A percentile compares a stretch with the other conserved stretches of the same genome.
Conservation (phyloP, 345 rosid genomes). For the Psidium friedrichsthalianum region DNA sequence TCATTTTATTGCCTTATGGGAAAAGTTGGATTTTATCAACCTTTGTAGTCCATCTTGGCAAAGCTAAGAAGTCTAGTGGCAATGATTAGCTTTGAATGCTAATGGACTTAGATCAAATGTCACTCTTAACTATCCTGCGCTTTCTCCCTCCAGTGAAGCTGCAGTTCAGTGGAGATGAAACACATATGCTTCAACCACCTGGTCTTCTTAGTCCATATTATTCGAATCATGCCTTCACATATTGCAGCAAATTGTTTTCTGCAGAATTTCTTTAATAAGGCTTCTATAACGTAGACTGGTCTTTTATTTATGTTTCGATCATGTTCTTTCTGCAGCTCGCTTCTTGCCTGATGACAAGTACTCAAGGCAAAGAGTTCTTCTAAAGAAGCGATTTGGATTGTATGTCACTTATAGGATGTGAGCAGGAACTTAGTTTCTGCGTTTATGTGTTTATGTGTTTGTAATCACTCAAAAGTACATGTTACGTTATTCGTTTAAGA, state of each 20-base stretch:
- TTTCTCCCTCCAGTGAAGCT: too few relatives aligned
- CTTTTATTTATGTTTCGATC: not conserved
- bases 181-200: not conserved
- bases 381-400: conserved; percentile 78
- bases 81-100: too few relatives aligned
- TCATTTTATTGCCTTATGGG: not conserved
- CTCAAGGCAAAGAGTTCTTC: conserved; percentile 59
- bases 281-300: not conserved
- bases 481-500: too few relatives aligned
- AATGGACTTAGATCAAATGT: too few relatives aligned
- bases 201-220: not conserved
- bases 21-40: not conserved
- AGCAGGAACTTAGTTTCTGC: too few relatives aligned
- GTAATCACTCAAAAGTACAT: too few relatives aligned
- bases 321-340: conserved; percentile 40
- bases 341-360: conserved; percentile 89
- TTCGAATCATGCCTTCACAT: not conserved
- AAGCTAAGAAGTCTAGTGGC: too few relatives aligned
- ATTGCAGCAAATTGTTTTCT: not conserved
- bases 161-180: too few relatives aligned
- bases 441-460: too few relatives aligned
- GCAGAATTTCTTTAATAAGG: not conserved
- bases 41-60: too few relatives aligned
- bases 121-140: too few relatives aligned
- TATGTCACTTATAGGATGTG: not conserved